phyloP scores from a whole-genome alignment of 345 rosid species.

The Erodium maritimum region DNA sequence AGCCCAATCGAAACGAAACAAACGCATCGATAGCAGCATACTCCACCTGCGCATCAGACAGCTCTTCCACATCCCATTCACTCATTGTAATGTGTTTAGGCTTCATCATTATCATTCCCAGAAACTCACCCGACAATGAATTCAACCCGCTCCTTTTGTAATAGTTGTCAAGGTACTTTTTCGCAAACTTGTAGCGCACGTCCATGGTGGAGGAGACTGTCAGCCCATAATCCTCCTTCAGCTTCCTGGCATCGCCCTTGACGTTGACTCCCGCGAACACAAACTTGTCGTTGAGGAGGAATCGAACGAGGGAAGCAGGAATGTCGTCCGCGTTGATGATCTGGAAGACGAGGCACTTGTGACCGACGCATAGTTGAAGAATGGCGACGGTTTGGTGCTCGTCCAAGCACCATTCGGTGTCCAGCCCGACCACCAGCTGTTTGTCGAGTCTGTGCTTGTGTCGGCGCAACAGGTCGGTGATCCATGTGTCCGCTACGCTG shows the following conservation, averaged over 20 bases:
- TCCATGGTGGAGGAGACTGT: slow-evolving; percentile 10
- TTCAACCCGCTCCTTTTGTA: slow-evolving; percentile 14
- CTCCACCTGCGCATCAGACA: background rate
- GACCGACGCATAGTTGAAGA: slow-evolving; percentile 2
- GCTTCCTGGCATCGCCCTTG: slow-evolving; percentile 14
- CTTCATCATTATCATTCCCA: no score
- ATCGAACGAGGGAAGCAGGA: slow-evolving; percentile 6
- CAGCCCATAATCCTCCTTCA: slow-evolving; percentile 12
- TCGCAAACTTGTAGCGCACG: slow-evolving; percentile 11
- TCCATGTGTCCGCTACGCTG: no score
- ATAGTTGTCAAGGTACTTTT: background rate
- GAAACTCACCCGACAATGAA: no score
- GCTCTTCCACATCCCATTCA: background rate
- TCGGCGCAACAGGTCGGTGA: no score
- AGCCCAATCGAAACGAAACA: slow-evolving; percentile 1
- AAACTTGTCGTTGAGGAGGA: slow-evolving; percentile 3
- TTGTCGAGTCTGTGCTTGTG: no score
- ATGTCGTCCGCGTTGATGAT: slow-evolving; percentile 7
- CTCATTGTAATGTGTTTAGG: background rate
- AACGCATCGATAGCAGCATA: slow-evolving; percentile 1
- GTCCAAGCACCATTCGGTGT: no score
- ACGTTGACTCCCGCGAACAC: slow-evolving; percentile 16
- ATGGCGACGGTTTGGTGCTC: no score
- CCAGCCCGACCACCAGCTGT: no score
- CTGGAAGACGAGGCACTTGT: slow-evolving; percentile 19